phyloP scores from a whole-genome alignment of 352 stramenopile species.

The Phytophthora podocarpi region DNA sequence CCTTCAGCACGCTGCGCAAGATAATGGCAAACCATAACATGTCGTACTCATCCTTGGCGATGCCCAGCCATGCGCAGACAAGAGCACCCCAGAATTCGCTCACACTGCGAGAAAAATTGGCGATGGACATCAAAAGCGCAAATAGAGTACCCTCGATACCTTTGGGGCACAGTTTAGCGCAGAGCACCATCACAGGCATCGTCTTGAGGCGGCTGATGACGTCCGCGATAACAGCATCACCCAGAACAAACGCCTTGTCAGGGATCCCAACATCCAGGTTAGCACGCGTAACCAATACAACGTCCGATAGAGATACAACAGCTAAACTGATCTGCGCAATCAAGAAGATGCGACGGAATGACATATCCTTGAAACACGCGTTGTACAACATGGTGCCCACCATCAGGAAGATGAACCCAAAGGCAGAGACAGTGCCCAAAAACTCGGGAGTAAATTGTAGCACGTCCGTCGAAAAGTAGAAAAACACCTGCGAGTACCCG shows the following conservation, averaged over 20 bases:
- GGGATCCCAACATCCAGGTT: conserved; percentile 94
- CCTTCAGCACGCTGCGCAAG: conserved; percentile 90
- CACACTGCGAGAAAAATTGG: conserved; percentile 94
- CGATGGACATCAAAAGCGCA: conserved; percentile 97
- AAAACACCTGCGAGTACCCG: conserved; percentile 94
- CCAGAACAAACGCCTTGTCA: conserved; percentile 95
- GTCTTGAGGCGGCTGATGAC: conserved; percentile 84
- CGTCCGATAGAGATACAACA: conserved; percentile 73
- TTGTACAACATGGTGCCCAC: conserved; percentile 87
- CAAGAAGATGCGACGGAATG: conserved; percentile 94
- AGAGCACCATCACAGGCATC: conserved; percentile 95
- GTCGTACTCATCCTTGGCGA: conserved; percentile 92
- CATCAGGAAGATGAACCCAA: conserved; percentile 82
- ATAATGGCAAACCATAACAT: conserved; percentile 92
- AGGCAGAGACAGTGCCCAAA: conserved; percentile 86
- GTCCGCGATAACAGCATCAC: conserved; percentile 92
- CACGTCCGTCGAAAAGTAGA: conserved; percentile 97
- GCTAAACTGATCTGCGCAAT: conserved; percentile 83
- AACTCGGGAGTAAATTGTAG: conserved; percentile 96
- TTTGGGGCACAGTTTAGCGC: conserved; percentile 93
- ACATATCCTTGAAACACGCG: conserved; percentile 87
- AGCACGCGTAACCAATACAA: conserved; percentile 91
- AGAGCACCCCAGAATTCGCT: conserved; percentile 93
- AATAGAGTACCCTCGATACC: conserved; percentile 97
- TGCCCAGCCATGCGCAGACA: conserved; percentile 88